These are phyloP conservation scores for Ichthyophthirius multifiliis DNA, from an alignment of 169 alveolate species.

Conservation along the genomic window DNA sequence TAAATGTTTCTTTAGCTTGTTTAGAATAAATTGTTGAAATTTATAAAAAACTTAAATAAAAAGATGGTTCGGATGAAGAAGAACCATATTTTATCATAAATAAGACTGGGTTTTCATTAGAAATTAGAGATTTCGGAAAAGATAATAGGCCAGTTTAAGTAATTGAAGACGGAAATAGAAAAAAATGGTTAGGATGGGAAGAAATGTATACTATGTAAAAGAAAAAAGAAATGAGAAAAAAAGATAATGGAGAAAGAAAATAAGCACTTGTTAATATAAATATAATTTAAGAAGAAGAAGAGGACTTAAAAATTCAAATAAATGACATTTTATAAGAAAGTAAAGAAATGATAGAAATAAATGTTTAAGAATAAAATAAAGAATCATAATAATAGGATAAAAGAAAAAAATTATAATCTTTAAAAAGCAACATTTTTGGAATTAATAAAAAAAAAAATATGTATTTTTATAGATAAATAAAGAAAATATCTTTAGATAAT, in stretches of 20 bases:
- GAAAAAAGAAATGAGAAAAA: background rate
- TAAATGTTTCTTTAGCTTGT: slow-evolving; percentile 19
- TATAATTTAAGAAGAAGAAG: no score
- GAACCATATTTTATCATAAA: slow-evolving; percentile 37
- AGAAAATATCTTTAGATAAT: background rate
- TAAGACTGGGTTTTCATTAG: slow-evolving; percentile 18
- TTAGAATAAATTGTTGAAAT: no score
- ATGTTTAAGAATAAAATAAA: no score
- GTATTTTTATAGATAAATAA: background rate
- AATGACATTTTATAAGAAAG: no score
- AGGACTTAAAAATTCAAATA: no score
- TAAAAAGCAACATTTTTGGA: no score
- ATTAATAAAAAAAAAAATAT: no score
- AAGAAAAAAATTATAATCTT: no score
- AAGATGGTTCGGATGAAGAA: slow-evolving; percentile 31
- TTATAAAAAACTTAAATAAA: slow-evolving; percentile 10
- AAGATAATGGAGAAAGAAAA: background rate
- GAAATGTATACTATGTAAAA: background rate
- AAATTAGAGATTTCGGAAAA: slow-evolving; percentile 10
- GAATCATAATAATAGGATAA: no score
- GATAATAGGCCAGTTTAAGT: slow-evolving; percentile 1
- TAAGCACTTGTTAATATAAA: slow-evolving; percentile 12
- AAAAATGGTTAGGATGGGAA: background rate
- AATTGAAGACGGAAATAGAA: background rate
- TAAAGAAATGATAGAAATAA: no score